Evolutionary conservation across 164 flowering plant genomes (phyloP).

Genomic region (Cinnamomum micranthum): DNA sequence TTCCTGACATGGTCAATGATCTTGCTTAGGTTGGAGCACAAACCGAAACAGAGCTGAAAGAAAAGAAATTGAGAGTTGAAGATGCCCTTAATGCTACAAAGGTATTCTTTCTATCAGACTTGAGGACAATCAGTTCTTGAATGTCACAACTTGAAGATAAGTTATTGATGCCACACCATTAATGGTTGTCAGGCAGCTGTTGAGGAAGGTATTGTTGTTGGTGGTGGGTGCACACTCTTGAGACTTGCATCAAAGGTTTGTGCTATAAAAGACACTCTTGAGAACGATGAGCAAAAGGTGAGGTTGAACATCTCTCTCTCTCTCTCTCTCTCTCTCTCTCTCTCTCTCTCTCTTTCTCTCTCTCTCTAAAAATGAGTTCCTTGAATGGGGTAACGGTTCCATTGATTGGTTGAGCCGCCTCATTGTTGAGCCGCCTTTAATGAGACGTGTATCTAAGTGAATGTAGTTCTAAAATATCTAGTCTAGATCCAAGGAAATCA

Average conservation of each 20-base stretch:
- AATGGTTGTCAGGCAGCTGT: conserved; percentile 73
- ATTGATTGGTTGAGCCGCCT: no score
- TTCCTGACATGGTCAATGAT: not conserved
- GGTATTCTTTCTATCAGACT: conserved; percentile 31
- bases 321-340: no score
- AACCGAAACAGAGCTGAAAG: conserved; percentile 94
- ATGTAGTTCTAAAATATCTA: not conserved
- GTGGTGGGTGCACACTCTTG: conserved; percentile 64
- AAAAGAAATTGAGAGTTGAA: conserved; percentile 89
- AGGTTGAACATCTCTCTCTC: no score
- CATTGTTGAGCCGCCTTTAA: no score
- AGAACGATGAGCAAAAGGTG: conserved; percentile 91
- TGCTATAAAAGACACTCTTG: conserved; percentile 70
- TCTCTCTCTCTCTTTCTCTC: no score
- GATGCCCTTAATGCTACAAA: conserved; percentile 99
- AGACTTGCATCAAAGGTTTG: conserved; percentile 88
- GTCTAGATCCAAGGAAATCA: not conserved
- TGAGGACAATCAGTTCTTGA: conserved; percentile 28
- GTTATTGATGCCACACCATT: not conserved
- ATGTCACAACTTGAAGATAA: not conserved
- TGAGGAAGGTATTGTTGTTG: conserved; percentile 27
- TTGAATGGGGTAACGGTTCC: no score
- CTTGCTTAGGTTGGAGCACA: conserved; percentile 94
- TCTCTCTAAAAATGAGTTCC: not conserved
- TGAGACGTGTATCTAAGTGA: not conserved